Percentiles rank a stretch among this genome's conserved stretches.
These are phyloP conservation scores for Clavulina sp. DNA, from an alignment of 768 basidiomycete species.

Conservation along the genomic window DNA sequence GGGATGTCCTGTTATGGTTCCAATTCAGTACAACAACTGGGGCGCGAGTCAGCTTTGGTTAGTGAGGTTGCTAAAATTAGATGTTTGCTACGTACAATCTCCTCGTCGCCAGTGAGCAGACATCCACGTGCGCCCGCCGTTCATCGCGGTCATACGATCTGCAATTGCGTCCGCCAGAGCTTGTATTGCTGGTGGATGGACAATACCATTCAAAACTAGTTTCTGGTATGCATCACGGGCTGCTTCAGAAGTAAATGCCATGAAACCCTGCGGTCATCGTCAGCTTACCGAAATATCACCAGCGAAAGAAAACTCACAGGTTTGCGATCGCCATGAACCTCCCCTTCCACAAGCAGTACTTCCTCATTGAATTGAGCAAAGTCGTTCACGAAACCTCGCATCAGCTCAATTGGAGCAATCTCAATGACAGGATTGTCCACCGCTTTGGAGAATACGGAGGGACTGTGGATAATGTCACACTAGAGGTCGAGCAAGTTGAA, in stretches of 20 bases:
- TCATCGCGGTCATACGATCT: constrained; percentile 2
- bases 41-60: too few species aligned
- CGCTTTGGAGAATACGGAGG: neutral
- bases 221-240: constrained; percentile 20
- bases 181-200: constrained; percentile 14
- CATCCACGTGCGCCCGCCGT: constrained; percentile 8
- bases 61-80: too few species aligned
- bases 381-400: constrained; percentile 5
- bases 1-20: too few species aligned
- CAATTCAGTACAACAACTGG: too few species aligned
- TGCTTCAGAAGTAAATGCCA: constrained; percentile 20
- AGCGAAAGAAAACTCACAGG: constrained; percentile 1
- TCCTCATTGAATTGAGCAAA: neutral
- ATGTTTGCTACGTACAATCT: constrained; percentile 2
- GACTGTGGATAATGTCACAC: neutral
- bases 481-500: neutral
- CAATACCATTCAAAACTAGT: constrained; percentile 19
- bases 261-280: constrained; percentile 7
- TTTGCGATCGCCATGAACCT: constrained; percentile 3
- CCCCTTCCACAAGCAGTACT: constrained; percentile 3
- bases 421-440: neutral
- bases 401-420: neutral
- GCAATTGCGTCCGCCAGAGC: constrained; percentile 1
- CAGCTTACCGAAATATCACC: neutral
- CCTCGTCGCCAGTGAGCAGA: constrained; percentile 5